These are phyloP conservation scores for Gyromitra esculenta DNA, from an alignment of 2,329 filamentous ascomycete genomes.

Conservation along the genomic window DNA sequence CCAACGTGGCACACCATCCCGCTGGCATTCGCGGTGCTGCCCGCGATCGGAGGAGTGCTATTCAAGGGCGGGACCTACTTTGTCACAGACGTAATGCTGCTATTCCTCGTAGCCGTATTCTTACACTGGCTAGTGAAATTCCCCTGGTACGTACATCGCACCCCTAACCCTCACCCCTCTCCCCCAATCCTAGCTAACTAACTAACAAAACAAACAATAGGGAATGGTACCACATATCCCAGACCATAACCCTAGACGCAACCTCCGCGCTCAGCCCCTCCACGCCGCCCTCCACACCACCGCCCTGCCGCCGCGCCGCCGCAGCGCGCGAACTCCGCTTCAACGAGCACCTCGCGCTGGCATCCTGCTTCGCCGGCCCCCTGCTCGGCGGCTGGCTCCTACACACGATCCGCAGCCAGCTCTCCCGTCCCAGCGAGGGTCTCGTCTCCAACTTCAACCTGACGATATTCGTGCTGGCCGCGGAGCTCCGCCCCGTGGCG, in stretches of 20 bases:
- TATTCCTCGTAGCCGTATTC: constrained; percentile 83
- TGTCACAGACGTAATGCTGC: constrained; percentile 83
- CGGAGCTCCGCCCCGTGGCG: constrained; percentile 82
- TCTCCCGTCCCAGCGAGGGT: constrained; percentile 84
- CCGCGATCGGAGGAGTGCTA: constrained; percentile 83
- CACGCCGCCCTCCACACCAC: background rate
- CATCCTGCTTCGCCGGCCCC: constrained; percentile 82
- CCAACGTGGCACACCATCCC: constrained; percentile 78
- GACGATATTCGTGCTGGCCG: constrained; percentile 85
- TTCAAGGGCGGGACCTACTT: constrained; percentile 85
- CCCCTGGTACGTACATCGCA: constrained; percentile 74
- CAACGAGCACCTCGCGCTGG: constrained; percentile 78
- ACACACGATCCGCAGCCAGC: constrained; percentile 79
- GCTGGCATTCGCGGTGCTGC: constrained; percentile 82
- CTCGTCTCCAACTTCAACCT: constrained; percentile 93
- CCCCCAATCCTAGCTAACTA: too few species aligned
- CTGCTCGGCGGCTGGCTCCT: constrained; percentile 82
- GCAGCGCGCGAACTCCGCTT: constrained; percentile 73
- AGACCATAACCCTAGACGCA: constrained; percentile 56
- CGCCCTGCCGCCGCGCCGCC: constrained; percentile 49
- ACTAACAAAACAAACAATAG: constrained; percentile 63
- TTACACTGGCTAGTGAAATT: constrained; percentile 91
- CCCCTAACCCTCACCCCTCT: background rate
- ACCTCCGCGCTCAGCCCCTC: background rate
- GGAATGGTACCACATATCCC: constrained; percentile 67